Base-by-base conservation (phyloP, 2,329 filamentous ascomycete species). In the Alternaria ventricosa region DNA sequence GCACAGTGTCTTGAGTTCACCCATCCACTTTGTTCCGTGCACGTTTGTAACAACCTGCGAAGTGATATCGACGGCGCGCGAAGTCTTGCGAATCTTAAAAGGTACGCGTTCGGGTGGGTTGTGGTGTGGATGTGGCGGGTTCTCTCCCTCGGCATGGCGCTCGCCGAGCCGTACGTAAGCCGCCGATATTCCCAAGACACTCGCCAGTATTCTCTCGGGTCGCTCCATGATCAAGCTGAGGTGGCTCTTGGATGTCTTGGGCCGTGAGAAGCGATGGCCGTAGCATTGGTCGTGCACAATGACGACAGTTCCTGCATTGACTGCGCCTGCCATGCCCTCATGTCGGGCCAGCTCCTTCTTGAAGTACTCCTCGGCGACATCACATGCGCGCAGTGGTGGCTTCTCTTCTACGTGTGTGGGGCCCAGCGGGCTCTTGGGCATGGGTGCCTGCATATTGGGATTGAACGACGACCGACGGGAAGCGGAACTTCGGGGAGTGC, bases 201-300 rank as follows among this genome's bases (percentile, higher is more conserved):
- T 89, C 5, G 96, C 96, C 71, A 92, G 92, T 67, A 99, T 89
- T 63, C 96, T 87, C 82, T 99, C 96, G 0, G 96, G 96, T 11
- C 96, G 87, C 81, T 99, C 96, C 53, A 99, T 94, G 68, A 99
- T 97, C 60, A 90, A 92, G 72, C 84, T 88, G 1, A 98, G 85
- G 15, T 87, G 87, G 47, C 84, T 86, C 72, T 91, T 91, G 22
- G 89, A 90, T 1, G 93, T 91, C 71, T 92, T 90, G 5, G 93
- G 93, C 47, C 96, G 87, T 11, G 94, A 93, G 79, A 90, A 99
- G 22, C 94, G 90, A 81, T 99, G 96, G 23, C 95, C 94, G 78
- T 98, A 99, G 80, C 95, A 97, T 57, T 92, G 90, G 82, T 99
- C 96, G 73, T 98, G 94, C 2, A 99, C 83, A 28, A 99, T 87